phyloP scores from a whole-genome alignment of 2,329 filamentous ascomycete genomes.

The Stromatinia cepivora region DNA sequence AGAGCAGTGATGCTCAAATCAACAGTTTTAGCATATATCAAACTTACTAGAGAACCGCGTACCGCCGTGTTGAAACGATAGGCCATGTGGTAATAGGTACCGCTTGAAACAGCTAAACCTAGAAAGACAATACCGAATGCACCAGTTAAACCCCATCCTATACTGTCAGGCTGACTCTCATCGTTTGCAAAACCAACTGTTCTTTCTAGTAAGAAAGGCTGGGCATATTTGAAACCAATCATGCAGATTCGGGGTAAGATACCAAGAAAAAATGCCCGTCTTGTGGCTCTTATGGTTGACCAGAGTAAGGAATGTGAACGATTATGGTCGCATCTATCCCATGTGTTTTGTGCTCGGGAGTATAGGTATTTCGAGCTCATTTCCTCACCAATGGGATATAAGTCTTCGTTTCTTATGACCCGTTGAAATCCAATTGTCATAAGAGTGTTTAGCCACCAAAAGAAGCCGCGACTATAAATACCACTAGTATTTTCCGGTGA shows the following conservation, averaged over 20 bases:
- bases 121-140: constrained; percentile 32
- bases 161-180: constrained; percentile 22
- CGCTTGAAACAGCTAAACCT: constrained; percentile 35
- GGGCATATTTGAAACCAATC: constrained; percentile 28
- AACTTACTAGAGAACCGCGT: constrained; percentile 34
- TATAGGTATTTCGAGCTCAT: constrained; percentile 28
- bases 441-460: constrained; percentile 46
- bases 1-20: constrained; percentile 34
- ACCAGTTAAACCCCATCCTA: constrained; percentile 32
- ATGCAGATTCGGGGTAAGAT: constrained; percentile 27
- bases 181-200: constrained; percentile 25
- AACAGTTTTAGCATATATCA: constrained; percentile 38
- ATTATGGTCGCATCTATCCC: constrained; percentile 26
- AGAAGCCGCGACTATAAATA: constrained; percentile 44
- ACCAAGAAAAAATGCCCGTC: constrained; percentile 25
- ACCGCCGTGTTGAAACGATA: constrained; percentile 32
- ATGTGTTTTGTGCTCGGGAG: constrained; percentile 24
- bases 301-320: constrained; percentile 27
- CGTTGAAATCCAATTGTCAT: constrained; percentile 43
- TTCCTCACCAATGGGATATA: constrained; percentile 42
- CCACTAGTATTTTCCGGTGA: constrained; percentile 46
- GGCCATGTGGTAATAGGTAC: constrained; percentile 32
- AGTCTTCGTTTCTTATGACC: constrained; percentile 42
- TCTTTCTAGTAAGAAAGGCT: constrained; percentile 30
- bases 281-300: constrained; percentile 32